A percentile compares a stretch with the other conserved stretches of the same genome.
These are phyloP conservation scores for Epithele typhae DNA, from an alignment of 768 basidiomycete genomes.

Conservation along the genomic window DNA sequence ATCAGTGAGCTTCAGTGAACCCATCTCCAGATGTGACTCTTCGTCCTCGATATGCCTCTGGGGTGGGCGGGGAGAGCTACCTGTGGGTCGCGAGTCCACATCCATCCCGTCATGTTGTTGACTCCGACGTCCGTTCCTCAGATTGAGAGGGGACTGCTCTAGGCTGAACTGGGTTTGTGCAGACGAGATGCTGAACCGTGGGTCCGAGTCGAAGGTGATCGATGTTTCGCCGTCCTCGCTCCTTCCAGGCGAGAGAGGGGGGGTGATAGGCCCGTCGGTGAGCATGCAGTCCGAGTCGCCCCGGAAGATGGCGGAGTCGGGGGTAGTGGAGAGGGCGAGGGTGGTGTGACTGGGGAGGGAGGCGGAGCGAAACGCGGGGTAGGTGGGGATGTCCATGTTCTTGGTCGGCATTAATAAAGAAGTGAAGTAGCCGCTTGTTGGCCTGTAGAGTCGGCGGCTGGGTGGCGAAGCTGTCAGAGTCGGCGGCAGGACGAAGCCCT, in stretches of 20 bases:
- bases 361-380: slow-evolving; percentile 24
- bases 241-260: slow-evolving; percentile 59
- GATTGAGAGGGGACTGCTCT: slow-evolving; percentile 3
- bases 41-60: slow-evolving; percentile 67
- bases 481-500: slow-evolving; percentile 13
- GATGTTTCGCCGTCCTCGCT: slow-evolving; percentile 36
- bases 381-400: slow-evolving; percentile 19
- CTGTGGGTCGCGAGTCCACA: slow-evolving; percentile 13
- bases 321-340: slow-evolving; percentile 13
- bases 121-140: slow-evolving; percentile 8
- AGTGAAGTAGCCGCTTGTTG: slow-evolving; percentile 19
- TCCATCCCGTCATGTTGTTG: slow-evolving; percentile 22
- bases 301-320: slow-evolving; percentile 19
- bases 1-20: slow-evolving; percentile 61
- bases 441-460: slow-evolving; percentile 16
- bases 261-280: slow-evolving; percentile 62
- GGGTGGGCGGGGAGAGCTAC: slow-evolving; percentile 34
- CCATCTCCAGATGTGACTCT: slow-evolving; percentile 53
- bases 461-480: slow-evolving; percentile 14
- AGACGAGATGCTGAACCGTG: slow-evolving; percentile 31
- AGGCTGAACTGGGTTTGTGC: slow-evolving; percentile 5
- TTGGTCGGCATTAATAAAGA: slow-evolving; percentile 15
- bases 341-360: slow-evolving; percentile 21
- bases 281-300: slow-evolving; percentile 41
- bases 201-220: slow-evolving; percentile 37